Evolutionary conservation across 306 rosid genomes (phyloP).

Genomic region (Carpinus viminea): DNA sequence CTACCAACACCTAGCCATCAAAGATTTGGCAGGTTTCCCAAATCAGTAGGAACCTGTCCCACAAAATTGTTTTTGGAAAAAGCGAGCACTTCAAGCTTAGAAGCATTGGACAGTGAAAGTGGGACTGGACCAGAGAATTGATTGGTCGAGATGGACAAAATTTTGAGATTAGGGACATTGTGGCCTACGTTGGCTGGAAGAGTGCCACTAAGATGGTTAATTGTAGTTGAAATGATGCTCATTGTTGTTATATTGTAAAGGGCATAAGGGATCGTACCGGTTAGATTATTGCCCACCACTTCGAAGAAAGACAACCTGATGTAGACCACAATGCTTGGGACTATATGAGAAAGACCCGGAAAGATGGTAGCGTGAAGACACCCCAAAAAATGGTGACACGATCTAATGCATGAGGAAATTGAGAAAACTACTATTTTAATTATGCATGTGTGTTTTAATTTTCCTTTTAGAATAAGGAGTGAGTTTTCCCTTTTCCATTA

Average conservation of each 20-base stretch:
- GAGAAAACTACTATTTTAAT: too few species aligned
- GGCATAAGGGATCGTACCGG: conserved; percentile 32
- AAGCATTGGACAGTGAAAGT: conserved; percentile 36
- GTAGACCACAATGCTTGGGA: too few species aligned
- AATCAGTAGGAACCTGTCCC: conserved; percentile 23
- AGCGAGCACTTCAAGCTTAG: not conserved
- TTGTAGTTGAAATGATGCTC: not conserved
- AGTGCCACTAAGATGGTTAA: conserved; percentile 24
- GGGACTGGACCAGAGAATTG: conserved; percentile 40
- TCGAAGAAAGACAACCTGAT: not conserved
- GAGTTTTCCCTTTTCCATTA: too few species aligned
- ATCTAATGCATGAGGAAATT: too few species aligned
- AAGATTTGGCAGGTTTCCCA: conserved; percentile 18
- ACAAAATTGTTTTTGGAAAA: not conserved
- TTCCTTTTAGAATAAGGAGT: too few species aligned
- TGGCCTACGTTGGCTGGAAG: conserved; percentile 37
- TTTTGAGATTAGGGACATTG: conserved; percentile 32
- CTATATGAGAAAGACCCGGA: too few species aligned
- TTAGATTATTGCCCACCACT: conserved; percentile 4
- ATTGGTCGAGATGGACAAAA: conserved; percentile 11
- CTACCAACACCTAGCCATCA: not conserved
- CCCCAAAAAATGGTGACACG: too few species aligned
- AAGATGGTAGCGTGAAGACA: too few species aligned
- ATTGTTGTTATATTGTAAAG: conserved; percentile 45
- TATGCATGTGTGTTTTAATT: too few species aligned